A percentile compares a stretch with the other conserved stretches of the same genome.
These are phyloP conservation scores for Tylopilus felleus DNA, from an alignment of 768 basidiomycete genomes.

Conservation along the genomic window DNA sequence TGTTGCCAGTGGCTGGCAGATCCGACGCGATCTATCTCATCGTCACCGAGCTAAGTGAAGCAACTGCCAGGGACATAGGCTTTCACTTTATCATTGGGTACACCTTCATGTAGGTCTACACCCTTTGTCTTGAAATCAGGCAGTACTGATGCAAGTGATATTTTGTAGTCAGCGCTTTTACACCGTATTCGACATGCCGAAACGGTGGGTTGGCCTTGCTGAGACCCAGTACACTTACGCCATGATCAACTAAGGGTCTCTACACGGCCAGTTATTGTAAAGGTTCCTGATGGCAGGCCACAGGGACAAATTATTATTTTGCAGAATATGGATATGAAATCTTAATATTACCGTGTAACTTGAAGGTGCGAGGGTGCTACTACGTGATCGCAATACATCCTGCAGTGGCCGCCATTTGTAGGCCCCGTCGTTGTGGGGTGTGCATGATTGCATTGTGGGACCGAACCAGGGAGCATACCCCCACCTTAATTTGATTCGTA, in stretches of 20 bases:
- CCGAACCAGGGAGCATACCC: conserved; percentile 59
- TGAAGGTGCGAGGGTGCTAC: too few relatives aligned
- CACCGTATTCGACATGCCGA: conserved; percentile 38
- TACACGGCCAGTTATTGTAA: too few relatives aligned
- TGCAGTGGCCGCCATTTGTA: too few relatives aligned
- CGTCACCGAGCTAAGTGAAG: background rate
- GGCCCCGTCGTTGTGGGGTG: too few relatives aligned
- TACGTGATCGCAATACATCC: too few relatives aligned
- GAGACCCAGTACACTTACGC: conserved; percentile 32
- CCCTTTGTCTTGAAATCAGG: background rate
- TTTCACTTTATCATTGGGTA: background rate
- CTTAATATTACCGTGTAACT: too few relatives aligned
- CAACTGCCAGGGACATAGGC: background rate
- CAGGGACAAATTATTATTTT: too few relatives aligned
- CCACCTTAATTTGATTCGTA: background rate
- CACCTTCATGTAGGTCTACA: background rate
- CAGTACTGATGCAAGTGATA: background rate
- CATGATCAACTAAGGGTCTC: background rate
- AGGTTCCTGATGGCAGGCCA: too few relatives aligned
- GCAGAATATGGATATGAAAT: too few relatives aligned
- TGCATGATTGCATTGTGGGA: too few relatives aligned
- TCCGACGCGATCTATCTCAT: background rate
- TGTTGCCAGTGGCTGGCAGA: too few relatives aligned
- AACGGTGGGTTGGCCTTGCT: conserved; percentile 42
- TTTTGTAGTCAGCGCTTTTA: conserved; percentile 39